Evolutionary conservation across 164 flowering plant species (phyloP).

Genomic region (Saururus chinensis): DNA sequence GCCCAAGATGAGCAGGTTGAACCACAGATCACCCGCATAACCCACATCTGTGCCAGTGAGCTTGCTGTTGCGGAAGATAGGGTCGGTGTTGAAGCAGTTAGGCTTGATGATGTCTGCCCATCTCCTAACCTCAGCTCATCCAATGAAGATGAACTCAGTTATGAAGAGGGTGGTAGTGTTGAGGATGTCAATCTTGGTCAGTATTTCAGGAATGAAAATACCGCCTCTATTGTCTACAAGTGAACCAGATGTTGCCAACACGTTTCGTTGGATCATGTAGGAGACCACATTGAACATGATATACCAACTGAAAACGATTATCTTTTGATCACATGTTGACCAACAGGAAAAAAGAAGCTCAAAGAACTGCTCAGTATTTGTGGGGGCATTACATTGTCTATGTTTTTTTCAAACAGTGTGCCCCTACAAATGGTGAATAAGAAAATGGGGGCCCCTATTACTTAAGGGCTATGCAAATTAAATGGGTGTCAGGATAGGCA

Average conservation of each 20-base stretch:
- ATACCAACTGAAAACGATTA: neutral
- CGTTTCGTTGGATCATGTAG: conserved; percentile 65
- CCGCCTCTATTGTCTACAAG: conserved; percentile 99
- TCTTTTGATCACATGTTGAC: too few species aligned
- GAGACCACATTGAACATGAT: neutral
- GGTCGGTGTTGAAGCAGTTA: conserved; percentile 93
- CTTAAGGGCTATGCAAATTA: too few species aligned
- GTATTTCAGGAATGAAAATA: conserved; percentile 91
- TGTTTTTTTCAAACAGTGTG: too few species aligned
- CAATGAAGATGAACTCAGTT: conserved; percentile 77
- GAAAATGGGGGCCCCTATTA: too few species aligned
- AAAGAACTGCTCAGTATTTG: too few species aligned
- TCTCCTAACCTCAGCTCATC: conserved; percentile 56
- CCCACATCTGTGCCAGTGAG: conserved; percentile 97
- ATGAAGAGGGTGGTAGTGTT: conserved; percentile 90
- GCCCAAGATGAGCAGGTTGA: conserved; percentile 96
- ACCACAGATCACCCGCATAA: conserved; percentile 97
- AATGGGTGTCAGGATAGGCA: too few species aligned
- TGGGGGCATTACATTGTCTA: too few species aligned
- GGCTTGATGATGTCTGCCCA: conserved; percentile 77
- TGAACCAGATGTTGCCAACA: conserved; percentile 85
- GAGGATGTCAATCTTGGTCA: conserved; percentile 79
- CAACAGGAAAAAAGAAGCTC: too few species aligned
- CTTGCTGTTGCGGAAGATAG: conserved; percentile 96
- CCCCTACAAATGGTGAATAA: too few species aligned